Percentiles rank a stretch among this genome's conserved stretches.
Conservation (phyloP, 495 filamentous ascomycete genomes). For the Talaromyces wortmannii region DNA sequence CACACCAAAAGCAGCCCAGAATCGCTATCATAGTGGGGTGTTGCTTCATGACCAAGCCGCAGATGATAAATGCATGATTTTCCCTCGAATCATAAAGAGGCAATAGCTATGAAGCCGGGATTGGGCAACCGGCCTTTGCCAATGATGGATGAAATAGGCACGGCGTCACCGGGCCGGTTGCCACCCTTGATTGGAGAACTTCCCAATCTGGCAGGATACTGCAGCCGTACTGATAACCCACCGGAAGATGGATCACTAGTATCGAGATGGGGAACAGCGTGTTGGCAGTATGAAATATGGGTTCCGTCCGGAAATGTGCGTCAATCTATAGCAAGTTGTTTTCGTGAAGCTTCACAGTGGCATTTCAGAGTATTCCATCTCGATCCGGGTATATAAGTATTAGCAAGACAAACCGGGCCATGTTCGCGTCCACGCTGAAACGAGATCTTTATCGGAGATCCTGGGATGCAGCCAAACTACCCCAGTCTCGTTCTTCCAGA, state of each 20-base stretch:
- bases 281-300: not conserved
- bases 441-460: no score
- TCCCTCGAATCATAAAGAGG: not conserved
- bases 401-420: no score
- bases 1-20: not conserved
- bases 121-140: not conserved
- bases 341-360: no score
- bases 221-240: not conserved
- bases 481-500: not conserved
- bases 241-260: no score
- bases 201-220: not conserved
- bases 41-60: not conserved
- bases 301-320: no score
- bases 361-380: no score
- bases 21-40: not conserved
- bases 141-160: not conserved
- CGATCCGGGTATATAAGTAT: no score
- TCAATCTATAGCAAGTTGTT: no score
- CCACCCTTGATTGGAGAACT: not conserved
- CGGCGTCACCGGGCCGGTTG: not conserved
- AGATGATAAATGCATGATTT: not conserved
- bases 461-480: no score
- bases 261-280: not conserved
- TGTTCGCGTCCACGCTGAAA: no score
- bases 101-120: not conserved